Evolutionary conservation across 2,329 filamentous ascomycete species (phyloP), one percentile per base, ranked within the genome.

Genomic region (Fusarium neocosmosporiellum): DNA sequence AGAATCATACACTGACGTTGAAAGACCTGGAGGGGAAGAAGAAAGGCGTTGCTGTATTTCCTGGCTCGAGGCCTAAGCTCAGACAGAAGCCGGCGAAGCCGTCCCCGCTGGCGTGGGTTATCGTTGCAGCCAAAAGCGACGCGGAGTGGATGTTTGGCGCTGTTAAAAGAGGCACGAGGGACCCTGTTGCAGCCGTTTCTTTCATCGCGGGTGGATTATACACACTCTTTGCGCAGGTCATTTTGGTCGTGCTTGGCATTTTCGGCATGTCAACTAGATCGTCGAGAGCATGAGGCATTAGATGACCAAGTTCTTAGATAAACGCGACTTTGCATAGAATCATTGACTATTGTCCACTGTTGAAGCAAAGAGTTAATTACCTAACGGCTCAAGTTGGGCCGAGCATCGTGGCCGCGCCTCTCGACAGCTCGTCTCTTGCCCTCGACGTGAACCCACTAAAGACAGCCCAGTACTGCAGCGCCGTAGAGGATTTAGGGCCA

Each of bases 1-100:
- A 79, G 61, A 77, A 79, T 27, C 78, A 79, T 20, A 70, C 75
- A 7, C 67, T 79, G 34, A 73, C 76, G 2, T 55, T 76, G 2
- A 77, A 77, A 31, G 76, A 78, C 46, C 63, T 75, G 1, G 70
- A 67, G 36, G 75, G 69, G 1, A 78, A 75, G 55, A 66, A 70
- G 31, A 77, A 72, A 16, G 75, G 78, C 8, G 76, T 75, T 2
- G 77, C 67, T 1, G 63, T 73, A 8, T 79, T 79, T 22, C 77
- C 78, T 1, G 78, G 78, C 1, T 79, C 77, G 7, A 60, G 68
- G 14, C 69, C 75, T n/a, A 77, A 71, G 27, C 36, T 79, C 1
- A 70, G 48, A 34, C 70, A 78, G 41, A 70, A 65, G 24, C 71
- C 67, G 9, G 62, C 57, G 2, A 74, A 66, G 14, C 76, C 78